phyloP scores from a whole-genome alignment of 345 rosid species.

The Limnanthes douglasii region DNA sequence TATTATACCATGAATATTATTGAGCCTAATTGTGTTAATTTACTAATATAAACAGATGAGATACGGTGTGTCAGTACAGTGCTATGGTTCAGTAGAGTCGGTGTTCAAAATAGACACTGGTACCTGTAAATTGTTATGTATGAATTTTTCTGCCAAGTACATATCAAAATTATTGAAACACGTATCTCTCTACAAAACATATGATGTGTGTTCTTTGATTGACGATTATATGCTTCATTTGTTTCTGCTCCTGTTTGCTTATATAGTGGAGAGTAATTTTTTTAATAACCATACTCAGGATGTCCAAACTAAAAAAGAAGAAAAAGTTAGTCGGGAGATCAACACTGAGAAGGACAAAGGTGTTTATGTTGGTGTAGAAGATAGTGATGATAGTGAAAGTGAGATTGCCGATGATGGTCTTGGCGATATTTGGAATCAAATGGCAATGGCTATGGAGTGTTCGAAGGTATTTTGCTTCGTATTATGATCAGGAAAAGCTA shows the following conservation, averaged over 20 bases:
- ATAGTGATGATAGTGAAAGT: slow-evolving; percentile 18
- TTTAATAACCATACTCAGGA: slow-evolving; percentile 12
- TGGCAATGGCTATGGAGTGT: slow-evolving; percentile 53
- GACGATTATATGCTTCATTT: background rate
- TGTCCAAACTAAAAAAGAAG: slow-evolving; percentile 9
- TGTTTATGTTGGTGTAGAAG: slow-evolving; percentile 44
- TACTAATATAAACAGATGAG: too few species aligned
- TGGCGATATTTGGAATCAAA: slow-evolving; percentile 78
- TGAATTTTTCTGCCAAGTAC: too few species aligned
- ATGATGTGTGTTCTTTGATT: too few species aligned
- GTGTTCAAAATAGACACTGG: too few species aligned
- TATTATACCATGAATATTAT: too few species aligned
- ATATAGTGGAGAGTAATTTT: slow-evolving; percentile 4
- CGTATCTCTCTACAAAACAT: too few species aligned
- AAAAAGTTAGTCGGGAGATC: slow-evolving; percentile 8
- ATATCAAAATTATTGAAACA: background rate
- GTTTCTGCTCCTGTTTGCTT: background rate
- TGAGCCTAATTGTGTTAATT: too few species aligned
- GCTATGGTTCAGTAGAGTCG: too few species aligned
- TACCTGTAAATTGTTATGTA: too few species aligned
- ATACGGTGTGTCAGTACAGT: too few species aligned
- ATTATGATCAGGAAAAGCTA: too few species aligned
- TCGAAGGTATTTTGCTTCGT: slow-evolving; percentile 56
- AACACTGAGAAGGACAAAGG: slow-evolving; percentile 35
- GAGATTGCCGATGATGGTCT: slow-evolving; percentile 46